phyloP scores from a whole-genome alignment of 352 stramenopile genomes.

The Pythium periplocum region DNA sequence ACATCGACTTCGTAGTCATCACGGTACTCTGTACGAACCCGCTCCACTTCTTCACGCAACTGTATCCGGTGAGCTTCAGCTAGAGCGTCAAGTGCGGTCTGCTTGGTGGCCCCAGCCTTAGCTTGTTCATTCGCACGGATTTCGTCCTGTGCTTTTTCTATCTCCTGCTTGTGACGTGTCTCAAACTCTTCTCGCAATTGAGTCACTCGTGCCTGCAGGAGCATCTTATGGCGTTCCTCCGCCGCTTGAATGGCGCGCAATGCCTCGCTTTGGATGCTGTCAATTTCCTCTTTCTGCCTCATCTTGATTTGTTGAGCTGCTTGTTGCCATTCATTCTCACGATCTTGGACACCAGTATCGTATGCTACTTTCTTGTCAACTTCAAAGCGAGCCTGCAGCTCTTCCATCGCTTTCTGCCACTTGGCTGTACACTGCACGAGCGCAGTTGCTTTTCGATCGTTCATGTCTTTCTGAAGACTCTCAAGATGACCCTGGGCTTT shows the following conservation, averaged over 20 bases:
- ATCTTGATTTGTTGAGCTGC: conserved; percentile 67
- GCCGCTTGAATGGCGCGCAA: conserved; percentile 57
- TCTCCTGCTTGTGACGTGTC: conserved; percentile 2
- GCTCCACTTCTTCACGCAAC: no score
- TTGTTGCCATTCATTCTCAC: conserved; percentile 73
- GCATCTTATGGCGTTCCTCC: conserved; percentile 55
- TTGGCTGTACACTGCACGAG: conserved; percentile 64
- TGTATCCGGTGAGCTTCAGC: no score
- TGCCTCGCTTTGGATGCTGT: conserved; percentile 49
- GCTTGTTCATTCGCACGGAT: not conserved
- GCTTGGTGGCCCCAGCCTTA: no score
- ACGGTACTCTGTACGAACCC: no score
- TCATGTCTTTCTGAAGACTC: conserved; percentile 54
- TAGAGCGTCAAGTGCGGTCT: no score
- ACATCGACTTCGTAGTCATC: no score
- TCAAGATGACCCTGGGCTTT: conserved; percentile 31
- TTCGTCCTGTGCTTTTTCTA: conserved; percentile 13
- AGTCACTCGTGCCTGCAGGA: conserved; percentile 31
- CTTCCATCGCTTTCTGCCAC: conserved; percentile 63
- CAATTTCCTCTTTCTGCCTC: conserved; percentile 64
- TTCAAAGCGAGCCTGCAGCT: conserved; percentile 57
- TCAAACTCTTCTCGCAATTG: conserved; percentile 31
- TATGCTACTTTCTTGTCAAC: conserved; percentile 59
- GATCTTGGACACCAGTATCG: conserved; percentile 55
- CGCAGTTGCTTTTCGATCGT: conserved; percentile 45